Base-by-base conservation (phyloP, 306 rosid genomes). In the Cucumis melo region DNA sequence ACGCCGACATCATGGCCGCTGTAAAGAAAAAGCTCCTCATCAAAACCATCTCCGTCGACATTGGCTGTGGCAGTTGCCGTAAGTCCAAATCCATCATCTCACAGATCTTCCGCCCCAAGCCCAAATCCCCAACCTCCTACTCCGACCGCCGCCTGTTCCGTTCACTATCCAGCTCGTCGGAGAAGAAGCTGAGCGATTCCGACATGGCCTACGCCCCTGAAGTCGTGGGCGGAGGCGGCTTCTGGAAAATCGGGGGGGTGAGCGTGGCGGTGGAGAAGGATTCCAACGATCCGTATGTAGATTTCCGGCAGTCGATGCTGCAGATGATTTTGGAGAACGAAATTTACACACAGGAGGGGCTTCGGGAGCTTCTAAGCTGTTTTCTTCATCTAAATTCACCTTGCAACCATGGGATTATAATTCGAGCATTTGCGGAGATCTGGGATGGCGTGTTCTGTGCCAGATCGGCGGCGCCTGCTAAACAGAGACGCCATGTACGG, bases 261-360 rank as follows among this genome's bases (percentile, higher is more conserved):
- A 77, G 79, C 73, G 67, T 59, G 58, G 79, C 68, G 60, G 68
- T 48, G 29, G 79, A 58, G 73, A 77, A 77, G 32, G 68, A 77
- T 7, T 59, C 79, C 4, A n/a, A 46, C 29, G 59, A 46, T n/a
- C 79, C 79, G 59, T 77, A 61, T 10, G 73, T 58, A 24, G 79
- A 77, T 63, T 77, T 77, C 79, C 71, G 68, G 15, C 67, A 32
- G 8, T 77, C 79, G 61, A 77, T 77, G 79, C 27, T 77, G 34
- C 72, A 77, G 60, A 77, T 77, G 79, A 77, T 77, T 41, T 7
- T 77, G 79, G 79, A 77, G 34, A 77, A 77, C 29, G 79, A 77
- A 63, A 77, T 77, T 17, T 58, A 59, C 56, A 23, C 24, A 1
- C 72, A 50, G 34, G 72, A 77, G 29, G 79, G 68, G 1, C 56